Conservation (phyloP, 345 rosid species). For the Pelargonium nanum region DNA sequence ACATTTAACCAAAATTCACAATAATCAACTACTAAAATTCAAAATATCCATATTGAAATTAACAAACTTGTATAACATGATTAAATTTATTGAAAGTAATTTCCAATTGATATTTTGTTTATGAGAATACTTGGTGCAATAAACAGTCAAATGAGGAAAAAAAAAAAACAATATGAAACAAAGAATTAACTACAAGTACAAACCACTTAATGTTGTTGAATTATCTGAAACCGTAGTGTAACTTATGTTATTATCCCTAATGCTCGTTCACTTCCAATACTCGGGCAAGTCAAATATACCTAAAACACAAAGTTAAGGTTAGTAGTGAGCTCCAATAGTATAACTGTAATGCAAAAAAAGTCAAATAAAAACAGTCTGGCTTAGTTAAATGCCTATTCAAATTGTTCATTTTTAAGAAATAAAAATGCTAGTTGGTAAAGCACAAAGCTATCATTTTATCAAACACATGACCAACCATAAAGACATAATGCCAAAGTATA, state of each 20-base stretch:
- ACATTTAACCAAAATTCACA: no score
- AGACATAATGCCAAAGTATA: no score
- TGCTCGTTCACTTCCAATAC: conserved; percentile 95
- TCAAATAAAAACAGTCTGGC: no score
- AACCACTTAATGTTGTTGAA: conserved; percentile 91
- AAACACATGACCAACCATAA: no score
- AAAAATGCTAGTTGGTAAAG: no score
- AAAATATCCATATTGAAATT: no score
- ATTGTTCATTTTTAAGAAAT: no score
- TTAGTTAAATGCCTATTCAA: no score
- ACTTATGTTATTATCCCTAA: conserved; percentile 81
- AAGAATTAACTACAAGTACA: background rate
- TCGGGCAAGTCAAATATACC: conserved; percentile 81
- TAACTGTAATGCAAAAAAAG: no score
- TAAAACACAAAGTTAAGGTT: conserved; percentile 8
- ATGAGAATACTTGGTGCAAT: background rate
- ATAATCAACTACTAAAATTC: no score
- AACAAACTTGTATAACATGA: background rate
- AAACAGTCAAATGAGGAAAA: background rate
- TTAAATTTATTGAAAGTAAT: background rate
- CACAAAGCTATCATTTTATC: no score
- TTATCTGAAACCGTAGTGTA: conserved; percentile 79
- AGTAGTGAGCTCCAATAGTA: no score
- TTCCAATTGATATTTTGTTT: background rate
- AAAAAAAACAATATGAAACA: background rate